A percentile compares a stretch with the other conserved stretches of the same genome.
These are phyloP conservation scores for Cercospora canescens DNA, from an alignment of 2,329 filamentous ascomycete genomes.

Conservation along the genomic window DNA sequence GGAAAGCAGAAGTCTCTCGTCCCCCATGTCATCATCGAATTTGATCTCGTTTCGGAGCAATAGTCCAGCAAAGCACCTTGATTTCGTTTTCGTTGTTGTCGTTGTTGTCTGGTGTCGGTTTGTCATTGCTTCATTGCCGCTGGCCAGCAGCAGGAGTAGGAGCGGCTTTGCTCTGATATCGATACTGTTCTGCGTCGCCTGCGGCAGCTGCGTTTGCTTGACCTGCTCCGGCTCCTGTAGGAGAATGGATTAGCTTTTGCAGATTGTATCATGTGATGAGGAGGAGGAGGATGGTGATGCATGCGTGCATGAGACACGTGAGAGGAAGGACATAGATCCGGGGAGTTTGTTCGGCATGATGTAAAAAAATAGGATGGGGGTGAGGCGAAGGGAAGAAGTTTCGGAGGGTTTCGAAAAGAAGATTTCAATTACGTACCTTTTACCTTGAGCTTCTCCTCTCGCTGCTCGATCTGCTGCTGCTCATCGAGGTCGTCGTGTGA, in stretches of 20 bases:
- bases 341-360: neutral
- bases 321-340: too few species aligned
- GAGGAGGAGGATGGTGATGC: neutral
- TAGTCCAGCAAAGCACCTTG: neutral
- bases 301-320: too few species aligned
- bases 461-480: conserved; percentile 29
- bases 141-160: neutral
- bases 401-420: neutral
- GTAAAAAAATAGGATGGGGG: neutral
- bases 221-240: conserved; percentile 32
- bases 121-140: neutral
- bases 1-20: neutral
- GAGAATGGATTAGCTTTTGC: neutral
- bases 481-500: neutral
- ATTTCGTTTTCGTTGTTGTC: neutral
- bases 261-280: neutral
- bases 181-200: conserved; percentile 31
- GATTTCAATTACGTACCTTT: conserved; percentile 28
- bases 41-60: neutral
- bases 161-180: conserved; percentile 2
- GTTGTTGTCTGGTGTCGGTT: neutral
- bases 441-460: conserved; percentile 30
- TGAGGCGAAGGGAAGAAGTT: neutral
- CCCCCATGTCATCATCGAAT: neutral
- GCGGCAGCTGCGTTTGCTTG: conserved; percentile 28